These are phyloP conservation scores for Paracorniculantispora psalliotae DNA, from an alignment of 2,329 filamentous ascomycete genomes.

Conservation along the genomic window DNA sequence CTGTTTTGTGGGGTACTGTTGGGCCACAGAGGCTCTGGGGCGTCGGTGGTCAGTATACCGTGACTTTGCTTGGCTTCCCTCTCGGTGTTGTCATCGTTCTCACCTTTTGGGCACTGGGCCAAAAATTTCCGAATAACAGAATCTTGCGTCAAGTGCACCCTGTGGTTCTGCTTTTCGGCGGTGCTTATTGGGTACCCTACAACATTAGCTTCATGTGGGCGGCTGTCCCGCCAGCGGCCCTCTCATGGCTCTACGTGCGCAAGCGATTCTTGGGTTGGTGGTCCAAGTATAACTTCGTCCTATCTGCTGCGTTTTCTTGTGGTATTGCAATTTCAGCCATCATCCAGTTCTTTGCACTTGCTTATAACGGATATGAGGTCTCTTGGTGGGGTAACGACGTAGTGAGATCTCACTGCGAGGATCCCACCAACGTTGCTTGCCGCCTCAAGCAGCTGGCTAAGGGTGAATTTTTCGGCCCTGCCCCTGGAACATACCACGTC, in stretches of 20 bases:
- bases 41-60: slow-evolving; percentile 23
- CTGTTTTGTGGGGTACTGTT: slow-evolving; percentile 47
- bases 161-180: slow-evolving; percentile 37
- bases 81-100: slow-evolving; percentile 31
- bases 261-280: slow-evolving; percentile 41
- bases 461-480: slow-evolving; percentile 26
- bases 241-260: slow-evolving; percentile 45
- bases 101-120: slow-evolving; percentile 32
- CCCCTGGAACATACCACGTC: slow-evolving; percentile 13
- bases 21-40: slow-evolving; percentile 44
- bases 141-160: slow-evolving; percentile 37
- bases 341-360: slow-evolving; percentile 40
- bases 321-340: slow-evolving; percentile 38
- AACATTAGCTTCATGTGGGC: slow-evolving; percentile 44
- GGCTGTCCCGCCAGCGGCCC: slow-evolving; percentile 40
- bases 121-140: slow-evolving; percentile 26
- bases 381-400: slow-evolving; percentile 37
- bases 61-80: slow-evolving; percentile 38
- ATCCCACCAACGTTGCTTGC: slow-evolving; percentile 21
- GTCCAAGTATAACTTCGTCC: slow-evolving; percentile 40
- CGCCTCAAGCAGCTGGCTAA: slow-evolving; percentile 12
- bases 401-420: slow-evolving; percentile 34
- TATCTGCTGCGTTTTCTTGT: slow-evolving; percentile 37
- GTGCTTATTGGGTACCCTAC: slow-evolving; percentile 37
- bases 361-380: slow-evolving; percentile 33